phyloP scores from a whole-genome alignment of 208 protist genomes.

The Trypanosoma brucei region DNA sequence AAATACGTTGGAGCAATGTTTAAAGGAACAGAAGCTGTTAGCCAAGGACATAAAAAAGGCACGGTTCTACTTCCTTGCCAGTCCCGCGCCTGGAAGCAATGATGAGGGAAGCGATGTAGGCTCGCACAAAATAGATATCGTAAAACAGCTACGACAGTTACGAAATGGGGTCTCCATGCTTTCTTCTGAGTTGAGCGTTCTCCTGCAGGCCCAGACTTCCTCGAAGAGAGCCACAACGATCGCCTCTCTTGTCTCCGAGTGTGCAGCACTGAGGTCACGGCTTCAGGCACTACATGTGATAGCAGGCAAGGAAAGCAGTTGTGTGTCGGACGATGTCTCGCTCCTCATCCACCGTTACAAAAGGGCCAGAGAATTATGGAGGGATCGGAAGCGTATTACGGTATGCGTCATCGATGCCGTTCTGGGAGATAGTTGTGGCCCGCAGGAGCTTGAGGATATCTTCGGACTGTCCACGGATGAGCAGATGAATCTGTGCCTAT shows the following conservation, averaged over 20 bases:
- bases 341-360: slow-evolving; percentile 40
- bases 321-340: slow-evolving; percentile 11
- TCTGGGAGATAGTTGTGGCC: slow-evolving; percentile 41
- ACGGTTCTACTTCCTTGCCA: slow-evolving; percentile 57
- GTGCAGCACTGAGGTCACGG: slow-evolving; percentile 5
- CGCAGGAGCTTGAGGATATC: slow-evolving; percentile 36
- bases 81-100: neutral
- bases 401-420: slow-evolving; percentile 59
- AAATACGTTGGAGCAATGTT: slow-evolving; percentile 60
- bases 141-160: slow-evolving; percentile 13
- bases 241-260: slow-evolving; percentile 1
- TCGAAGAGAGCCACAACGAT: slow-evolving; percentile 2
- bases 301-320: slow-evolving; percentile 6
- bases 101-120: slow-evolving; percentile 17
- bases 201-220: slow-evolving; percentile 10
- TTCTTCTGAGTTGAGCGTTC: slow-evolving; percentile 8
- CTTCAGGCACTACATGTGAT: slow-evolving; percentile 7
- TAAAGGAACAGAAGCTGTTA: slow-evolving; percentile 38
- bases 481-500: slow-evolving; percentile 49
- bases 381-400: slow-evolving; percentile 60
- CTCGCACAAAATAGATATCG: slow-evolving; percentile 13
- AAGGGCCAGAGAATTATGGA: slow-evolving; percentile 50
- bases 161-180: slow-evolving; percentile 9
- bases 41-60: slow-evolving; percentile 82
- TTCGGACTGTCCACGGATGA: slow-evolving; percentile 67